Evolutionary conservation across 2,329 filamentous ascomycete genomes (phyloP).

Genomic region (Cordyceps fumosorosea): DNA sequence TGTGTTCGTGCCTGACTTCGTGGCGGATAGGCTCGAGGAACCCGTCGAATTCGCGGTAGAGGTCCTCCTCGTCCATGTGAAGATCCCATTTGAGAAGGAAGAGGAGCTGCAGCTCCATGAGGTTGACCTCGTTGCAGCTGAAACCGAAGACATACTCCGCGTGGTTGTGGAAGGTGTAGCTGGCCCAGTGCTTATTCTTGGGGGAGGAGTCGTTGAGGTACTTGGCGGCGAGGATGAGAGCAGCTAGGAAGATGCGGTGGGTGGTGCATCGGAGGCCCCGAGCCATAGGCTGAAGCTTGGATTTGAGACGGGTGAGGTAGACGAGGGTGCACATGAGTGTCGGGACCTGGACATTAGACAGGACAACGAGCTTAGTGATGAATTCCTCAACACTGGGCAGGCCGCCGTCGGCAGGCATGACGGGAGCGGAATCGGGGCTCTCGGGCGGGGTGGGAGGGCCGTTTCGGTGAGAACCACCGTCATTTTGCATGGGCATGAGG

Average conservation of each 20-base stretch:
- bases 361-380: conserved; percentile 83
- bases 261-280: conserved; percentile 95
- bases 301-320: conserved; percentile 79
- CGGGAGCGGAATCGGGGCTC: conserved; percentile 33
- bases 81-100: conserved; percentile 94
- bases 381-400: conserved; percentile 84
- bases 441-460: conserved; percentile 44
- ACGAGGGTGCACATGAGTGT: conserved; percentile 96
- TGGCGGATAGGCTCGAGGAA: conserved; percentile 82
- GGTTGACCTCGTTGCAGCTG: conserved; percentile 89
- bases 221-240: conserved; percentile 84
- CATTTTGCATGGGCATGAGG: conserved; percentile 43
- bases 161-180: conserved; percentile 75
- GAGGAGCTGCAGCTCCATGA: conserved; percentile 98
- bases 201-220: conserved; percentile 97
- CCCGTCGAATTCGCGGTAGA: conserved; percentile 78
- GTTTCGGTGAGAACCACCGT: conserved; percentile 22
- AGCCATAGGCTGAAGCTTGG: conserved; percentile 83
- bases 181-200: conserved; percentile 99
- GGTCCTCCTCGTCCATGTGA: conserved; percentile 74
- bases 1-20: conserved; percentile 45
- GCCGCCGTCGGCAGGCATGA: conserved; percentile 40
- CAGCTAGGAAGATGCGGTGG: conserved; percentile 92
- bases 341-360: conserved; percentile 93
- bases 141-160: conserved; percentile 70